Evolutionary conservation across 768 basidiomycete genomes (phyloP).

Genomic region (Russula earlei): DNA sequence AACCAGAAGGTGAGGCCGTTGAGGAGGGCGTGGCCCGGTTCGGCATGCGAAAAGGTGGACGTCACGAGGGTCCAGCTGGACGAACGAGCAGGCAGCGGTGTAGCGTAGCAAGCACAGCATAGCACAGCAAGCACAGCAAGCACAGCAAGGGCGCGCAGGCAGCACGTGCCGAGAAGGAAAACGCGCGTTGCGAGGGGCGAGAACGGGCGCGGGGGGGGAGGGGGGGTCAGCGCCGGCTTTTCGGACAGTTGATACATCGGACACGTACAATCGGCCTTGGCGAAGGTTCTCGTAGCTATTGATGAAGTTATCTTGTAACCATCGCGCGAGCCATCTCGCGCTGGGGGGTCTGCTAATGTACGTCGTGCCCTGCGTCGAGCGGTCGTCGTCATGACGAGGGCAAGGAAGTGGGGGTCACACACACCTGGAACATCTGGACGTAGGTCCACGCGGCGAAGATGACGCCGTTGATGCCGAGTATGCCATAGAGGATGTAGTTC

Average conservation of each 20-base stretch:
- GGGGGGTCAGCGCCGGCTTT: not conserved
- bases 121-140: no score
- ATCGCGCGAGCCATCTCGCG: slow-evolving; percentile 31
- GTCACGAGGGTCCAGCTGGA: slow-evolving; percentile 72
- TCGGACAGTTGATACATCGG: no score
- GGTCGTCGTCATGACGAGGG: not conserved
- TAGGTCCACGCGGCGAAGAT: slow-evolving; percentile 55
- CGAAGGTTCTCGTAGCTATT: slow-evolving; percentile 50
- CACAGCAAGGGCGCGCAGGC: no score
- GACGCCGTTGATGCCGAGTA: slow-evolving; percentile 52
- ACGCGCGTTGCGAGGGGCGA: no score
- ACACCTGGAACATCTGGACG: slow-evolving; percentile 21
- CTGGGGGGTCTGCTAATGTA: slow-evolving; percentile 21
- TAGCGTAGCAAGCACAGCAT: no score
- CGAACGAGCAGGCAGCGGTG: no score
- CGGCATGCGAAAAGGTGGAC: slow-evolving; percentile 59
- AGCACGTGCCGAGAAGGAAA: not conserved
- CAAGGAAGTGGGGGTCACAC: not conserved
- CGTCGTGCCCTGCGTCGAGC: not conserved
- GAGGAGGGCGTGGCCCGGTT: slow-evolving; percentile 53
- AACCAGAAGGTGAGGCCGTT: slow-evolving; percentile 75
- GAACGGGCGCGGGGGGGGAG: no score
- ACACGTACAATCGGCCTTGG: slow-evolving; percentile 54
- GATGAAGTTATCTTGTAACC: slow-evolving; percentile 58
- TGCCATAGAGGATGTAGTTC: slow-evolving; percentile 47